phyloP scores from a whole-genome alignment of 2,329 filamentous ascomycete species.

The Colletotrichum lupini region DNA sequence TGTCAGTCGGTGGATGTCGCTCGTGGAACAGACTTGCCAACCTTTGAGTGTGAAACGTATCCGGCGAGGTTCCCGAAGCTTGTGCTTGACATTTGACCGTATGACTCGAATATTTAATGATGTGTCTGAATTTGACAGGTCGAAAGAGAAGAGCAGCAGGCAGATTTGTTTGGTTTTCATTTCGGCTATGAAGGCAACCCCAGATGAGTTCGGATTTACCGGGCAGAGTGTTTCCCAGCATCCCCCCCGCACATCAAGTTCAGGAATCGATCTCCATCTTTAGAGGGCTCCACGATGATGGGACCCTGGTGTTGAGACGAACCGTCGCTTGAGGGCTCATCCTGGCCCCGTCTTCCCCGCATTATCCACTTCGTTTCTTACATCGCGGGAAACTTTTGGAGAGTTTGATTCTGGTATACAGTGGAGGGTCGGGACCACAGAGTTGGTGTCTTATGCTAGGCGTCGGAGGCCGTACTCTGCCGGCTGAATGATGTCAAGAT shows the following conservation, averaged over 20 bases:
- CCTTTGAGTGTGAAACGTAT: neutral
- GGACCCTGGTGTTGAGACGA: neutral
- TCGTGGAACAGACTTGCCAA: neutral
- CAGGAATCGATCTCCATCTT: accelerated
- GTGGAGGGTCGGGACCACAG: neutral
- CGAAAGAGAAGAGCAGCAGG: neutral
- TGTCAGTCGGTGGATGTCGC: no score
- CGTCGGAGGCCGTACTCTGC: no score
- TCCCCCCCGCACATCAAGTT: neutral
- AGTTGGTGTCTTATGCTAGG: neutral
- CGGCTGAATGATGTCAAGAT: no score
- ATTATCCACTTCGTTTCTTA: neutral
- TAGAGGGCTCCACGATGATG: neutral
- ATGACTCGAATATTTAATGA: neutral
- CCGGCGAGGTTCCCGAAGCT: neutral
- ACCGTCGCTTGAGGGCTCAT: neutral
- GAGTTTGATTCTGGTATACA: neutral
- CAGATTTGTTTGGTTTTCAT: neutral
- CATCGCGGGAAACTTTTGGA: neutral
- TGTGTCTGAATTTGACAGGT: neutral
- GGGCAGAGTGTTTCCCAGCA: neutral
- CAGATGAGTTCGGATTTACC: neutral
- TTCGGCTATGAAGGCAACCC: neutral
- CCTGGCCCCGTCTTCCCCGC: no score
- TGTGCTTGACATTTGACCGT: neutral